Percentiles rank a stretch among this genome's conserved stretches.
Evolutionary conservation across 768 basidiomycete species (phyloP).

Genomic region (Hysterangium stoloniferum): DNA sequence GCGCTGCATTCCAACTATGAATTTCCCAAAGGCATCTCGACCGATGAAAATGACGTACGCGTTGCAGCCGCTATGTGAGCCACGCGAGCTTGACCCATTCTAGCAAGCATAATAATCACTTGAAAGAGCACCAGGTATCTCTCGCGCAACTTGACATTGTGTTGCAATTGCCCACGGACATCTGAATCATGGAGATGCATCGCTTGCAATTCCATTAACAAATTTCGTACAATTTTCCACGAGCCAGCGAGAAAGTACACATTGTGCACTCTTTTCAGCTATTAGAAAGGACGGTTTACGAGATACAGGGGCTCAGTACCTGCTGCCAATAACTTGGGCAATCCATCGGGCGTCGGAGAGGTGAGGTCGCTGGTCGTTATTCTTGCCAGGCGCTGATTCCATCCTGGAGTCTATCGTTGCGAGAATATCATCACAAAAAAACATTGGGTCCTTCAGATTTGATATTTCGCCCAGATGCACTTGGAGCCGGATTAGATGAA

Average conservation of each 20-base stretch:
- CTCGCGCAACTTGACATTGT: conserved; percentile 41
- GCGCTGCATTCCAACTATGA: conserved; percentile 38
- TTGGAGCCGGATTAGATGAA: conserved; percentile 50
- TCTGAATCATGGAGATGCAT: conserved; percentile 46
- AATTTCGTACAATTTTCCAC: conserved; percentile 66
- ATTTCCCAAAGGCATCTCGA: not conserved
- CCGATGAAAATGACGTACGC: conserved; percentile 36
- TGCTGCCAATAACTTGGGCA: conserved; percentile 51
- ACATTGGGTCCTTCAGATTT: conserved; percentile 55
- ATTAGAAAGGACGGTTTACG: conserved; percentile 4
- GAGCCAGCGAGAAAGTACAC: conserved; percentile 74
- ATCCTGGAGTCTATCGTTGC: conserved; percentile 47
- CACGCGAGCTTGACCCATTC: conserved; percentile 56
- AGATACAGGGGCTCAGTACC: conserved; percentile 28
- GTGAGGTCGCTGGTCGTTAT: conserved; percentile 12
- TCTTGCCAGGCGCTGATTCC: conserved; percentile 21
- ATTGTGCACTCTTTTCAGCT: conserved; percentile 60
- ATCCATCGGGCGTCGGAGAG: conserved; percentile 39
- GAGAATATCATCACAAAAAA: conserved; percentile 51
- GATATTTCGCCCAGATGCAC: conserved; percentile 39
- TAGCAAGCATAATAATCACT: conserved; percentile 50
- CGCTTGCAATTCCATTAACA: conserved; percentile 46
- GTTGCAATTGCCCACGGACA: conserved; percentile 46
- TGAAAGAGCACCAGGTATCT: conserved; percentile 60
- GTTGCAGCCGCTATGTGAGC: conserved; percentile 63